Evolutionary conservation across 495 filamentous ascomycete species (phyloP), one percentile per base, ranked within the genome.

Genomic region (Talaromyces wortmannii): DNA sequence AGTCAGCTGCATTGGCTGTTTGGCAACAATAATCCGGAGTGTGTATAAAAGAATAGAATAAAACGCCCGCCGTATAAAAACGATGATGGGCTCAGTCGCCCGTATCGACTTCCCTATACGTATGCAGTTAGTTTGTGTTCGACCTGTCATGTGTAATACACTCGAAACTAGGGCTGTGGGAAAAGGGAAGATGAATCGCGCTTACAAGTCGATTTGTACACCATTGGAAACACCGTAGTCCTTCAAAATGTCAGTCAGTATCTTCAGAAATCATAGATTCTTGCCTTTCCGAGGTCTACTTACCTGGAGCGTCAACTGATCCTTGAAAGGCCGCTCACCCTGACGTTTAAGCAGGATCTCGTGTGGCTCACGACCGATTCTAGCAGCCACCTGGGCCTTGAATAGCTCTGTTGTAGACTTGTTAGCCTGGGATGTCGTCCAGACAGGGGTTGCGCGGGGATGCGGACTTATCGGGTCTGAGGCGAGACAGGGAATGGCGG

Each of bases 291-390:
- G 44, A 6, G n/a, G 8, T 10, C 5, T 11, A 30, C 17, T 51
- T 33, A 53, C 52, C 29, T 53, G 52, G 17, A 53, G 43, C 45
- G 84, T 92, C 50, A 97, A 77, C 51, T 84, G 78, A 64, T 96
- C 91, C 75, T 95, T 95, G 66, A 97, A 95, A 16, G 91, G 91
- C 57, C 91, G 67, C 73, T 96, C 89, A 7, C 91, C 89, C 71
- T 97, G 91, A 60, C 91, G 76, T 78, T 95, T 95, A 55, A 97
- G 69, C 65, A 95, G 73, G 55, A 97, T 96, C 72, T 96, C 90
- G 62, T 94, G 88, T 46, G 90, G 87, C 61, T 91, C 84, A 31
- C 91, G 83, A 3, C 91, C 91, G 57, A 97, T 91, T 40, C 83
- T 78, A 52, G 88, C 88, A 4, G 91, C 91, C 17, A 97, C 90